Conservation (phyloP, 2,329 filamentous ascomycete species). For the Trichoderma harzianum region DNA sequence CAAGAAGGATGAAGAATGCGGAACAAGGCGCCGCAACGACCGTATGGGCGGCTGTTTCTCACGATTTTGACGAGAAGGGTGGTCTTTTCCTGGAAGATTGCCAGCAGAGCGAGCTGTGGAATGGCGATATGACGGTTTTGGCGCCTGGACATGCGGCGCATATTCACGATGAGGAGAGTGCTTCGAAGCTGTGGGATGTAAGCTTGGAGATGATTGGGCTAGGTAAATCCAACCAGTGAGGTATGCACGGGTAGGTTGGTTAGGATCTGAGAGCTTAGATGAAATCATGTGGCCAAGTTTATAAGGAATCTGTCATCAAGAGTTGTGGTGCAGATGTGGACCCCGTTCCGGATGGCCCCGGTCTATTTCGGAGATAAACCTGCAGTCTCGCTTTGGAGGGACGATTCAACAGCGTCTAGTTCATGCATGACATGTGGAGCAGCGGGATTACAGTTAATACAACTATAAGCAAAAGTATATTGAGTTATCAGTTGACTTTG, state of each 20-base stretch:
- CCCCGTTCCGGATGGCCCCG: not conserved
- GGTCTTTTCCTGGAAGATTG: conserved; percentile 1
- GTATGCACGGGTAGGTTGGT: not conserved
- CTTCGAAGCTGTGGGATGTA: not conserved
- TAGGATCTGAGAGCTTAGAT: not conserved
- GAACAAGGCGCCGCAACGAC: conserved; percentile 7
- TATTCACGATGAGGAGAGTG: not conserved
- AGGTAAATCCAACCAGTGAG: not conserved
- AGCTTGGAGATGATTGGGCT: not conserved
- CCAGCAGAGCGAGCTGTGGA: conserved; percentile 7
- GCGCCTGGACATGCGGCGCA: conserved; percentile 1
- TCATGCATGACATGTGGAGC: not conserved
- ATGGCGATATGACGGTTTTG: not conserved
- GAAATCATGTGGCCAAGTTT: not conserved
- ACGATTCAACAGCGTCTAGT: not conserved
- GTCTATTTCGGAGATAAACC: not conserved
- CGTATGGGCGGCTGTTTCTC: not conserved
- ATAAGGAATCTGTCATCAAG: not conserved
- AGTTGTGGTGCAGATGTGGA: not conserved
- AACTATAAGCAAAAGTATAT: not conserved
- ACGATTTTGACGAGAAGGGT: not conserved
- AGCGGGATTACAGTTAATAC: not conserved
- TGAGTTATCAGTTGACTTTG: not conserved
- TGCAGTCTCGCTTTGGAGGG: not conserved
- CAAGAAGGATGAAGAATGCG: not conserved